Percentiles rank a stretch among this genome's conserved stretches.
Evolutionary conservation across 1,139 yeast species (phyloP).

Genomic region (Geotrichum bryndzae): DNA sequence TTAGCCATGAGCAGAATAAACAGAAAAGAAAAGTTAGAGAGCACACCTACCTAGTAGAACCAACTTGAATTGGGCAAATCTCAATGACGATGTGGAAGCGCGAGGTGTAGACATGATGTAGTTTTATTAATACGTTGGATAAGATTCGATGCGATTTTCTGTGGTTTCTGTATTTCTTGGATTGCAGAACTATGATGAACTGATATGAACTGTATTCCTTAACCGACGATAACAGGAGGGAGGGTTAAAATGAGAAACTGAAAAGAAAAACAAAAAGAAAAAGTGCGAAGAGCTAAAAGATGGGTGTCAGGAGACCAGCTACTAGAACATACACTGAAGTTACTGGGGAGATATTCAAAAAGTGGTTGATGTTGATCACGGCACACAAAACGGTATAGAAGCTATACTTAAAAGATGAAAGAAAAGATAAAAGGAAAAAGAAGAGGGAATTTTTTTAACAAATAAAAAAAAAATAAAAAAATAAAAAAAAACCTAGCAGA

Average conservation of each 20-base stretch:
- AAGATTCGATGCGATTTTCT: background rate
- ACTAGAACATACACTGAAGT: background rate
- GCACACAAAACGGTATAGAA: background rate
- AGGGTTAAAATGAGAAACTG: background rate
- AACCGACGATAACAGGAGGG: background rate
- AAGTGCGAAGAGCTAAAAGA: background rate
- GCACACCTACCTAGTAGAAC: slow-evolving; percentile 55
- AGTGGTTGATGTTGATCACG: background rate
- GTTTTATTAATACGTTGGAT: background rate
- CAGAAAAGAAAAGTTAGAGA: background rate
- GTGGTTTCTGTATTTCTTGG: background rate
- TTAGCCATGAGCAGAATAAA: background rate
- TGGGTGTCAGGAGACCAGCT: background rate
- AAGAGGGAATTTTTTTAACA: background rate
- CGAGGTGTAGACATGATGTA: slow-evolving; percentile 31
- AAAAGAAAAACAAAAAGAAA: background rate
- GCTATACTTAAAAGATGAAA: background rate
- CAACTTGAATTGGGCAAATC: slow-evolving; percentile 68
- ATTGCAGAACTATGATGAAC: background rate
- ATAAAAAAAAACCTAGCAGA: background rate
- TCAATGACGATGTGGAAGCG: slow-evolving; percentile 33
- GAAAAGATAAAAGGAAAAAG: background rate
- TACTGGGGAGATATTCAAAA: background rate
- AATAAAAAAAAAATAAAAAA: background rate
- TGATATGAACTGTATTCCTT: background rate